Base-by-base conservation (phyloP, 805 yeast species). In the Yamadazyma sp. region DNA sequence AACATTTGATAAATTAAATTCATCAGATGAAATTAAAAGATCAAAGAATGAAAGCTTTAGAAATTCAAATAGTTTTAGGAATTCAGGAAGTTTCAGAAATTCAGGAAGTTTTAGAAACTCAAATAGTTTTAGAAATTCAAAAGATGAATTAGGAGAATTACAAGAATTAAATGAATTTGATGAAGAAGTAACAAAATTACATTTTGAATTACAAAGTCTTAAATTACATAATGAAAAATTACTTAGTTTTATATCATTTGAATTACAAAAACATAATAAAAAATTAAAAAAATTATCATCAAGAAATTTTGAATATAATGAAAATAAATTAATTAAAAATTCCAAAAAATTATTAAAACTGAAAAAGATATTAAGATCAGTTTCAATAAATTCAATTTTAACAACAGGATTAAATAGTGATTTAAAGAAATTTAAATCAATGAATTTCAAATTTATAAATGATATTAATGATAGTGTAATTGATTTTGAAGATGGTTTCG, bases 191-290 rank as follows among this genome's bases (percentile, higher is more conserved):
- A 69, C 67, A 50, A 73, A 67, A 46, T 58, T 75, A 44, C 66
- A 67, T 41, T 76, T 76, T 50, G 79, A 75, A 50, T 55, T 75
- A 32, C 75, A 71, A 49, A 73, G 79, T 7, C 54, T 76, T 40
- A 67, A 70, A 43, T 52, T 75, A 35, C 80, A 76, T 48, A 75
- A 75, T 49, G 82, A 76, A 37, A 75, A 76, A 47, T 58, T 76
- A 23, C 60, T 73, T 37, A 73, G 79, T 23, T 76, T 74, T 47
- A 76, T 76, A 50, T 80, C 80, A 7, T 76, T 74, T 42, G 70
- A 75, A 40, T 56, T 74, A 31, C 80, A 76, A 46, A 70, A 73
- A 39, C 69, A 66, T 38, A 66, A 60, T 54, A 62, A 57, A 43
- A 63, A 55, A 53, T 66, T 65, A 42, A 62, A 57, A 44, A 62